Evolutionary conservation across 345 rosid species (phyloP), one percentile per base, ranked within the genome.

Genomic region (Melastoma malabathricum): DNA sequence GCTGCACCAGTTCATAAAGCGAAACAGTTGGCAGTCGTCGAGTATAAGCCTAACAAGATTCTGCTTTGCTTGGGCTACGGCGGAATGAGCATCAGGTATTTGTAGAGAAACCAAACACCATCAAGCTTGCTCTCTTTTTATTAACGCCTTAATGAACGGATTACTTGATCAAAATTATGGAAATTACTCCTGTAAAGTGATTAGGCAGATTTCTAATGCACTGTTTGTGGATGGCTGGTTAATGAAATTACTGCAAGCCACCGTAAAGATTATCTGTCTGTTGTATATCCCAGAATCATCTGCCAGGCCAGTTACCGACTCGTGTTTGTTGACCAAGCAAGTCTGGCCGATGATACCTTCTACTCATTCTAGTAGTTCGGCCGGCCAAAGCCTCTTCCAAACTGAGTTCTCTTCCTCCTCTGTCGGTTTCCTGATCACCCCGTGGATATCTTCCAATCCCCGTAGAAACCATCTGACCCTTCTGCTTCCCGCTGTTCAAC

Each of bases 371-470:
- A 80, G 55, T 46, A 71, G 48, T 38, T 75, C 75, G 29, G 47
- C 48, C 5, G 95, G 95, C 89, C 85, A 82, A 13, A 80, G 75
- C 62, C 25, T 63, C 54, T 69, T 81, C 95, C 93, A 85, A 20
- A 54, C 74, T 3, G 62, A 66, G 60, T 83, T 83, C 59, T 89
- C 93, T 46, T 72, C 74, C 25, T 69, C 58, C 10, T 50, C 63
- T n/a, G 31, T 52, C 54, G 85, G 70, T 72, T 77, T 81, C 55
- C 93, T 53, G 58, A 89, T 74, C 56, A 93, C 97, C 18, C 93
- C 97, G 29, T 89, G 85, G 58, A 83, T n/a, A n/a, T n/a, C n/a
- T n/a, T n/a, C n/a, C n/a, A n/a, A n/a, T n/a, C n/a, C n/a, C 93
- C 97, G 29, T 89, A 89, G 58, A 83, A 89, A 13, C 97, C 97